Base-by-base conservation (phyloP, 129 eudicot genomes). In the Arctium lappa region DNA sequence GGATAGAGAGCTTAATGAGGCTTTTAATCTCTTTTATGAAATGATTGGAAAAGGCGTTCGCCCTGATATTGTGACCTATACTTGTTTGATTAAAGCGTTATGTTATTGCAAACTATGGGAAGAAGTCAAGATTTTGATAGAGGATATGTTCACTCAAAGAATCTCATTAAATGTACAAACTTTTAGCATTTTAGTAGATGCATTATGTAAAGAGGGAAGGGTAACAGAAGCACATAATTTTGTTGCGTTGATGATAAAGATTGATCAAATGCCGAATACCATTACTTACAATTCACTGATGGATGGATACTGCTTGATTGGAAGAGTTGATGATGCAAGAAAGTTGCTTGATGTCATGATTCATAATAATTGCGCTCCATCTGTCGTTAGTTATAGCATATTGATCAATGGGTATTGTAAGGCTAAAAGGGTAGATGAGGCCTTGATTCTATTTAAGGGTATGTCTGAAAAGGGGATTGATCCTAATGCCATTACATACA, bases 361-460 rank as follows among this genome's bases (percentile, higher is more conserved):
- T n/a, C 50, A 11, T 0, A 33, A 7, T 9, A 16, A 18, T 10
- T 66, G 72, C 39, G 75, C 9, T 37, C 85, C 31, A 16, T 80
- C 75, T 74, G 74, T 85, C 48, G 5, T 79, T 29, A 85, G 68
- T 40, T 80, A 74, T 80, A 85, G 69, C 18, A 78, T 80, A 34
- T 34, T 85, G 76, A 85, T 85, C 34, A 80, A 85, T 9, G 88
- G 88, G 22, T 85, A 80, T 32, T 85, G 85, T 76, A 85, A 80
- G 73, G 48, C 13, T 74, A 33, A 68, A 7, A 60, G 46, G 78
- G 76, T 85, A 85, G 63, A 80, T 34, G 42, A 85, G 66, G 88
- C 85, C 2, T 68, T 85, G 36, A 22, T 76, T 22, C 40, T 80
- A 38, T 48, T 79, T 4, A 18, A 48, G 9, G 78, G 69, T 74